Percentiles rank a stretch among this genome's conserved stretches.
Evolutionary conservation across 805 yeast genomes (phyloP).

Genomic region (Myxozyma geophila): DNA sequence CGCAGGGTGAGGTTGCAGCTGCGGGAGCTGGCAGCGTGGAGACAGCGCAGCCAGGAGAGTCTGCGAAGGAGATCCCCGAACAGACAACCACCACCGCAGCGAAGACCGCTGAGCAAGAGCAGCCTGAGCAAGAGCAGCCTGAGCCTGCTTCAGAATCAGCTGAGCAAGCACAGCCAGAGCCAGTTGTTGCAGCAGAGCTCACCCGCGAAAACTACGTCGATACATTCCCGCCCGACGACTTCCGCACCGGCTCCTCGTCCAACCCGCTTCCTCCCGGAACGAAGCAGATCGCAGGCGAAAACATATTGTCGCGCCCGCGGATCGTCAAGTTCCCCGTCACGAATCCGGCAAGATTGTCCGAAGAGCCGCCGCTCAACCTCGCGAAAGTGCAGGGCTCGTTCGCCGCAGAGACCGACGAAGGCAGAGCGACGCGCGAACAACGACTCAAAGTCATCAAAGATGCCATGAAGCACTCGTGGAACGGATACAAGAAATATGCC

Average conservation of each 20-base stretch:
- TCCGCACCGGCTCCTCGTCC: neutral
- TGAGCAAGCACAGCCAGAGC: neutral
- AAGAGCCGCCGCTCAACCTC: constrained; percentile 24
- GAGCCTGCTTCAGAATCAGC: neutral
- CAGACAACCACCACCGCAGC: too few relatives aligned
- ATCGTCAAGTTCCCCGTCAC: constrained; percentile 29
- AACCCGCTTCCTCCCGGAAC: constrained; percentile 20
- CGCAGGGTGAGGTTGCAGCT: neutral
- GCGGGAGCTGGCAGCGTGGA: neutral
- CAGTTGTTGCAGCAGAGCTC: neutral
- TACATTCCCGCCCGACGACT: constrained; percentile 21
- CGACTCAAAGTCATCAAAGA: constrained; percentile 45
- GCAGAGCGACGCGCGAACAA: constrained; percentile 34
- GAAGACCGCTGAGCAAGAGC: neutral
- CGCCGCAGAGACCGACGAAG: constrained; percentile 37
- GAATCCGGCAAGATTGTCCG: constrained; percentile 24
- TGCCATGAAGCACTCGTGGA: constrained; percentile 53
- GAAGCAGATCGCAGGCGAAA: neutral
- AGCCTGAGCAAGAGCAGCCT: neutral
- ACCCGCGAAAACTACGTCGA: constrained; percentile 15
- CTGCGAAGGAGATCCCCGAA: neutral
- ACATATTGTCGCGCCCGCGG: constrained; percentile 5
- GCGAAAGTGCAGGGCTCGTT: constrained; percentile 35
- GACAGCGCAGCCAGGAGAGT: neutral
- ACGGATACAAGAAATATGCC: constrained; percentile 49